phyloP scores from a whole-genome alignment of 2,329 filamentous ascomycete species.

The Passalora sequoiae region DNA sequence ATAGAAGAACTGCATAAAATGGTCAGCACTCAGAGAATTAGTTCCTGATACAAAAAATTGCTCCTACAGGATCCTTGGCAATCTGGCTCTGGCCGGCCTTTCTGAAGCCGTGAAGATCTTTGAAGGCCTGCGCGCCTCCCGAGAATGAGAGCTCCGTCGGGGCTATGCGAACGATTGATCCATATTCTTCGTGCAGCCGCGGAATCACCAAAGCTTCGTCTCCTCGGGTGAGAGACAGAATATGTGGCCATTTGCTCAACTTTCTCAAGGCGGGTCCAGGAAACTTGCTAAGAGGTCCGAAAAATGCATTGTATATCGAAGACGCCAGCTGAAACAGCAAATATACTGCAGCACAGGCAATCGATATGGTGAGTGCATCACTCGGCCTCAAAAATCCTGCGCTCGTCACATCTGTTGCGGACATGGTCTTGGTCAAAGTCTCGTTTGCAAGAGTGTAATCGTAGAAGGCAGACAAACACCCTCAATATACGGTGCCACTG shows the following conservation, averaged over 20 bases:
- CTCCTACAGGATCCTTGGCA: constrained; percentile 24
- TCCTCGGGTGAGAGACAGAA: constrained; percentile 18
- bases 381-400: no score
- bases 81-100: constrained; percentile 15
- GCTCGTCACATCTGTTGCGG: no score
- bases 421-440: no score
- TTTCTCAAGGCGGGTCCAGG: constrained; percentile 37
- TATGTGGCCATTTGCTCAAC: constrained; percentile 20
- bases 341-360: no score
- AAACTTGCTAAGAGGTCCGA: constrained; percentile 41
- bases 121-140: constrained; percentile 21
- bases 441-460: no score
- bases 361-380: no score
- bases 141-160: constrained; percentile 39
- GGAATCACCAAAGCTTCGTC: constrained; percentile 13
- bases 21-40: no score
- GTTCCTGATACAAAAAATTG: no score
- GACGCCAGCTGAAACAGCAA: no score
- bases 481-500: no score
- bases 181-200: constrained; percentile 35
- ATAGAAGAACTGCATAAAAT: no score
- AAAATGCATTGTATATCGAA: constrained; percentile 39
- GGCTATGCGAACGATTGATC: constrained; percentile 36
- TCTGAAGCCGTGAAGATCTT: constrained; percentile 28
- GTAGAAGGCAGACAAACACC: no score